Percentiles rank a stretch among this genome's conserved stretches.
Evolutionary conservation across 164 flowering plant species (phyloP).

Genomic region (Buxus sempervirens): DNA sequence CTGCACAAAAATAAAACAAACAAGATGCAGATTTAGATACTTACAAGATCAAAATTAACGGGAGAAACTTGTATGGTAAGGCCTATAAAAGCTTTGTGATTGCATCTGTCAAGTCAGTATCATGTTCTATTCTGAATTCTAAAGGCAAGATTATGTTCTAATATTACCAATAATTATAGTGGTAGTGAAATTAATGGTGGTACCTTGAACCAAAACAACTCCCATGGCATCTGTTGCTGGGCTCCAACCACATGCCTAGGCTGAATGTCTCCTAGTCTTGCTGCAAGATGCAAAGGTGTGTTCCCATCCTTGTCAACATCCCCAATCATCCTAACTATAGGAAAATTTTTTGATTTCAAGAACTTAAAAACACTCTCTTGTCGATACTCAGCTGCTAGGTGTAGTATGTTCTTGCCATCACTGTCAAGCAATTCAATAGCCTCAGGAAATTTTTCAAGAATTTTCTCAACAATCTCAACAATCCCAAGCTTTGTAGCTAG

Average conservation of each 20-base stretch:
- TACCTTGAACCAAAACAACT: background rate
- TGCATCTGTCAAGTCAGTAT: too few species aligned
- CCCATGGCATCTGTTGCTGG: background rate
- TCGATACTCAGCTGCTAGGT: background rate
- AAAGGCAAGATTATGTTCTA: too few species aligned
- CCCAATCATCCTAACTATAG: background rate
- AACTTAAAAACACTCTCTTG: background rate
- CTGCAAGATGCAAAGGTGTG: slow-evolving; percentile 1
- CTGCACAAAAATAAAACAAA: background rate
- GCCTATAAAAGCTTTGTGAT: too few species aligned
- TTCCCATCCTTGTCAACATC: background rate
- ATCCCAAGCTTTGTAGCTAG: background rate
- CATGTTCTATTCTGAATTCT: too few species aligned
- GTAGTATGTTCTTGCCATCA: slow-evolving; percentile 1
- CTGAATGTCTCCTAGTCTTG: background rate
- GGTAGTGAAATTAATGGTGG: too few species aligned
- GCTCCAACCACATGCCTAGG: background rate
- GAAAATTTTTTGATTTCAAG: background rate
- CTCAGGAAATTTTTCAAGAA: background rate
- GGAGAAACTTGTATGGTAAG: background rate
- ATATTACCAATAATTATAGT: too few species aligned
- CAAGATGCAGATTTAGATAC: background rate
- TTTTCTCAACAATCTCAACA: background rate
- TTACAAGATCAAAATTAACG: too few species aligned
- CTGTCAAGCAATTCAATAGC: background rate